Base-by-base conservation (phyloP, 2,329 filamentous ascomycete genomes). In the Trichoderma hamatum region DNA sequence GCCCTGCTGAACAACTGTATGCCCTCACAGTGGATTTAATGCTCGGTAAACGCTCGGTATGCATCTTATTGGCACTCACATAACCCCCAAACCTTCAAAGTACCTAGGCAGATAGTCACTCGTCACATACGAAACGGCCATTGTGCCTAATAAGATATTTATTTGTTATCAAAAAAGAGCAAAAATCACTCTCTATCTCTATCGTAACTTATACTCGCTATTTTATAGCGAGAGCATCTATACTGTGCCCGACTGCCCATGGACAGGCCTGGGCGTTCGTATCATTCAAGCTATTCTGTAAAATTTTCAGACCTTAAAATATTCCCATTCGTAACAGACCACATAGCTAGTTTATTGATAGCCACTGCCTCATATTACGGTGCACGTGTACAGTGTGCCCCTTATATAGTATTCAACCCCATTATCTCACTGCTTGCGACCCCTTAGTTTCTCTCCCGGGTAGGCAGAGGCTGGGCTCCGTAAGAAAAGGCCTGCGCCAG, bases 401-500 rank as follows among this genome's bases (percentile, higher is more conserved):
- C 19, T 70, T 63, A 34, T 49, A 59, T 65, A 58, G n/a, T 56
- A 49, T 67, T 60, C 49, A 70, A 34, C 43, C 26, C 19, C 32
- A 49, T 43, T 19, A 46, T n/a, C 39, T 7, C 32, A 32, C 46
- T 10, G 52, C 5, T 54, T n/a, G 36, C 26, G 28, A 36, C 39
- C n/a, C 19, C 56, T 32, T 70, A 70, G 68, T 70, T 70, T 49
- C 28, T 65, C 63, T 70, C 68, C 74, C 70, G 73, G 74, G 75
- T 79, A 77, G 55, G 79, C 77, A 39, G 76, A 72, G 63, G 49
- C 49, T 67, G 62, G 21, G 68, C 63, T 34, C 75, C 72, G 72
- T 80, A 81, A 71, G 76, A 76, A 71, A 84, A 85, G 51, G 75
- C 75, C 76, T 85, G 84, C 60, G 85, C 83, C 58, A 81, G 74